A percentile compares a stretch with the other conserved stretches of the same genome.
Conservation (phyloP, 2,329 filamentous ascomycete species). For the Pseudogymnoascus destructans region DNA sequence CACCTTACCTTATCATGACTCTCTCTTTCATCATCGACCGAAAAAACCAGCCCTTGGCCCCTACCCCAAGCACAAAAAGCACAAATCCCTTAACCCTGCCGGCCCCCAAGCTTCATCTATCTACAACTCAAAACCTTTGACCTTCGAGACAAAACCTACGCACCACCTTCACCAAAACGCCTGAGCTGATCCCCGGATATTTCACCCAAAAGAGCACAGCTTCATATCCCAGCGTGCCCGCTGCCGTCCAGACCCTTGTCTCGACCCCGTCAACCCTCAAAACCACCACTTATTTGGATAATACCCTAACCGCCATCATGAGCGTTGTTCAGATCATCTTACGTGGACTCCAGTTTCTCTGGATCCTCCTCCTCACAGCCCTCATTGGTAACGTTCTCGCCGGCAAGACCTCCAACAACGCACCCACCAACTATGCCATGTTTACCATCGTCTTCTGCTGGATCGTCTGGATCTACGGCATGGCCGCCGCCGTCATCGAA, state of each 20-base stretch:
- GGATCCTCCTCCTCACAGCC: constrained; percentile 22
- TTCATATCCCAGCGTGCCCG: constrained; percentile 5
- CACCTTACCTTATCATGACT: constrained; percentile 6
- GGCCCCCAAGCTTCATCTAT: background rate
- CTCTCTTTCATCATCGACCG: constrained; percentile 4
- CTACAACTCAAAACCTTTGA: background rate
- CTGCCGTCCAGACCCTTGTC: background rate
- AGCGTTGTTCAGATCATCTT: constrained; percentile 17
- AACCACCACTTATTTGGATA: background rate
- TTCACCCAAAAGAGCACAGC: constrained; percentile 4
- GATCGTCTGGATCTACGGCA: constrained; percentile 50
- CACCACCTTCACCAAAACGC: background rate
- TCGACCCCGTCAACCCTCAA: background rate
- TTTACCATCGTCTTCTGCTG: constrained; percentile 56
- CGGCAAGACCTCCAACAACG: constrained; percentile 49
- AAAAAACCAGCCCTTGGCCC: background rate
- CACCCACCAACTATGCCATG: constrained; percentile 46
- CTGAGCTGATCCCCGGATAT: background rate
- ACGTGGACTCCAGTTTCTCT: constrained; percentile 21
- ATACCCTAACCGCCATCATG: constrained; percentile 12
- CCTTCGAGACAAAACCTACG: background rate
- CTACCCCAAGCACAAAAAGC: constrained; percentile 7
- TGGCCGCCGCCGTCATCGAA: constrained; percentile 42
- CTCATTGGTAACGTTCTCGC: constrained; percentile 25
- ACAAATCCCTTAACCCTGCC: constrained; percentile 6